Percentiles rank a stretch among this genome's conserved stretches.
Conservation (phyloP, 306 rosid species). For the Glycine latifolia region DNA sequence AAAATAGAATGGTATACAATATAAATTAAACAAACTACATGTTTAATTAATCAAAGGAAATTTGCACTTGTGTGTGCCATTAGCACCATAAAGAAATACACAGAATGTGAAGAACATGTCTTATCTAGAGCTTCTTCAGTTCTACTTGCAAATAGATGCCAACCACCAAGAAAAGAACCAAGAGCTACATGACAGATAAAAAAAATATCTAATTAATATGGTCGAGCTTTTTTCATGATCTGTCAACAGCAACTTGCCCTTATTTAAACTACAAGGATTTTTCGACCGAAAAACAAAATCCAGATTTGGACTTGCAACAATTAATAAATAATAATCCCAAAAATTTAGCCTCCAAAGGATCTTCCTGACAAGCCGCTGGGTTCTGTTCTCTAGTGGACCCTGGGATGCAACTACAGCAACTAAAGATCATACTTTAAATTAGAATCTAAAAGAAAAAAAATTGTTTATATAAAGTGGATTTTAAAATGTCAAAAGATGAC, state of each 20-base stretch:
- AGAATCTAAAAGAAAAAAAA: background rate
- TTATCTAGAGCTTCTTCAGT: background rate
- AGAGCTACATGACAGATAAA: background rate
- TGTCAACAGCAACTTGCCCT: conserved; percentile 22
- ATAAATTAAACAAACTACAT: too few relatives aligned
- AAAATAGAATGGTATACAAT: too few relatives aligned
- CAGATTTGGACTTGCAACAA: background rate
- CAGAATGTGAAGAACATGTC: background rate
- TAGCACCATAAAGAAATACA: background rate
- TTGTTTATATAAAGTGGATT: conserved; percentile 31
- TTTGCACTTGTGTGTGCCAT: background rate
- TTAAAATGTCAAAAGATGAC: conserved; percentile 39
- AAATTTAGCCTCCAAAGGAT: background rate
- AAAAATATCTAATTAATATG: background rate
- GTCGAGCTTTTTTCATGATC: conserved; percentile 11
- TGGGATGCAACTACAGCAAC: conserved; percentile 5
- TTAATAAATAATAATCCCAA: conserved; percentile 1
- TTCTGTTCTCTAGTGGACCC: conserved; percentile 38
- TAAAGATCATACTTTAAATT: conserved; percentile 8
- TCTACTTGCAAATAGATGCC: background rate
- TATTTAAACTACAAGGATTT: conserved; percentile 1
- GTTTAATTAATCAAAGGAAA: background rate
- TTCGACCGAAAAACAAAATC: background rate
- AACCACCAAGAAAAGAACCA: background rate
- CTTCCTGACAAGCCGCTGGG: background rate